phyloP scores from a whole-genome alignment of 305 asterid genomes.

The Withania somnifera region DNA sequence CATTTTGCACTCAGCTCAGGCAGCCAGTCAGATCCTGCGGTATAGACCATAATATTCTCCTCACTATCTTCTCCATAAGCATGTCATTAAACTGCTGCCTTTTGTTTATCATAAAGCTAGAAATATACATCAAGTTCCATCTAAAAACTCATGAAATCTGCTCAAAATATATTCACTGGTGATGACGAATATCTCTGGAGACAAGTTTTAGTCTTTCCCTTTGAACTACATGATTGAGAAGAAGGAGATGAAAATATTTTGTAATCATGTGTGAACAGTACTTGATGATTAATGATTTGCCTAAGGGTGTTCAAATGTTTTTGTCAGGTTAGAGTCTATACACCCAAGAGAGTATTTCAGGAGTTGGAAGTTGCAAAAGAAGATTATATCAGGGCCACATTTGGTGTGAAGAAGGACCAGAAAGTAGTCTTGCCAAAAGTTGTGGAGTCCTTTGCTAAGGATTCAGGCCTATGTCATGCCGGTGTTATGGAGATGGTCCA shows the following conservation, averaged over 20 bases:
- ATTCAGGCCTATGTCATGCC: slow-evolving; percentile 48
- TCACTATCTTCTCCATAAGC: not conserved
- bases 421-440: slow-evolving; percentile 69
- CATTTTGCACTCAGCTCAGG: slow-evolving; percentile 91
- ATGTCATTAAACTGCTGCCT: not conserved
- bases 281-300: not conserved
- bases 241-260: not conserved
- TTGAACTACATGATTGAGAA: not conserved
- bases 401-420: slow-evolving; percentile 64
- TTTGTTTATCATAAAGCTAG: not conserved
- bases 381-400: slow-evolving; percentile 85
- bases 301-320: not conserved
- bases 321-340: slow-evolving; percentile 70
- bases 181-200: not conserved
- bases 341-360: slow-evolving; percentile 57
- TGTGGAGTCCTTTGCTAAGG: slow-evolving; percentile 64
- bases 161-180: not conserved
- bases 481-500: slow-evolving; percentile 66
- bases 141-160: not conserved
- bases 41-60: slow-evolving; percentile 12
- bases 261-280: not conserved
- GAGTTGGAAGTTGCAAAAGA: slow-evolving; percentile 91
- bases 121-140: not conserved
- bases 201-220: not conserved
- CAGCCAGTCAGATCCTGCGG: slow-evolving; percentile 96